Evolutionary conservation across 495 filamentous ascomycete genomes (phyloP).

Genomic region (Chaetomium cochliodes): DNA sequence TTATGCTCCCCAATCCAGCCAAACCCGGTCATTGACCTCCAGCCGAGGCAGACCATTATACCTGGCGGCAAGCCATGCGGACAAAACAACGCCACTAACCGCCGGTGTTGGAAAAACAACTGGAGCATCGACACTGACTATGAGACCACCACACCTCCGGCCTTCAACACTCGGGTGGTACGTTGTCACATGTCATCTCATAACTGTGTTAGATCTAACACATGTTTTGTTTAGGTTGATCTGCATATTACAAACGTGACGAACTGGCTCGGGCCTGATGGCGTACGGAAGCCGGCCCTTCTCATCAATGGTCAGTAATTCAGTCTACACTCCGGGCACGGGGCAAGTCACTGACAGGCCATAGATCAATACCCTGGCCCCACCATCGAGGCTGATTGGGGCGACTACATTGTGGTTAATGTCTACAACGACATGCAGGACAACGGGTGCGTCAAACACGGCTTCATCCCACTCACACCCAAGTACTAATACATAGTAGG

Average conservation of each 20-base stretch:
- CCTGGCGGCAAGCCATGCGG: slow-evolving; percentile 34
- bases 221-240: slow-evolving; percentile 29
- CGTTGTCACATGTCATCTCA: slow-evolving; percentile 4
- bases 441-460: slow-evolving; percentile 34
- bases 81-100: slow-evolving; percentile 36
- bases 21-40: slow-evolving; percentile 13
- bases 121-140: slow-evolving; percentile 41
- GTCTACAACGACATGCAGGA: slow-evolving; percentile 54
- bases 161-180: slow-evolving; percentile 34
- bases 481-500: slow-evolving; percentile 14
- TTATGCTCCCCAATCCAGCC: slow-evolving; percentile 1
- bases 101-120: slow-evolving; percentile 37
- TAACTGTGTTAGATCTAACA: not conserved
- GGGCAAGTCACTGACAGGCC: not conserved
- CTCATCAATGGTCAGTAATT: slow-evolving; percentile 42
- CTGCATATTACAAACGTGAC: slow-evolving; percentile 40
- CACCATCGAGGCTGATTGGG: slow-evolving; percentile 49
- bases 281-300: slow-evolving; percentile 43
- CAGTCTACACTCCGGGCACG: not conserved
- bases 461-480: no score
- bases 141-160: slow-evolving; percentile 30
- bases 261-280: slow-evolving; percentile 47
- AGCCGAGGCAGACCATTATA: slow-evolving; percentile 30
- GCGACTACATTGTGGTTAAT: slow-evolving; percentile 56
- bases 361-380: slow-evolving; percentile 33